Evolutionary conservation across 768 basidiomycete species (phyloP).

Genomic region (Mycena vitilis): DNA sequence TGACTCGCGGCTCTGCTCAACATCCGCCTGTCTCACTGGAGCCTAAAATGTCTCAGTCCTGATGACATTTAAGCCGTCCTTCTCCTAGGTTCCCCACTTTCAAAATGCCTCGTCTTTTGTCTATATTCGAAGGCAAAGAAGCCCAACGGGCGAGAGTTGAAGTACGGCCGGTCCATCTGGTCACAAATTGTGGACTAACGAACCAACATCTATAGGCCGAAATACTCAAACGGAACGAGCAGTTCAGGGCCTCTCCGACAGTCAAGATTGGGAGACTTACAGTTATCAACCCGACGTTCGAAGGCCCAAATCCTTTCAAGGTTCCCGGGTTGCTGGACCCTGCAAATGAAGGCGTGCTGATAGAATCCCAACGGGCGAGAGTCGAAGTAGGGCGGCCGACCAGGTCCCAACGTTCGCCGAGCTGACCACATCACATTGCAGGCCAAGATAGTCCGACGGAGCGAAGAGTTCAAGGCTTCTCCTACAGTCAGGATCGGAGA

Average conservation of each 20-base stretch:
- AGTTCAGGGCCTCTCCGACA: conserved; percentile 32
- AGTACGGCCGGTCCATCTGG: conserved; percentile 1
- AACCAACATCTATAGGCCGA: conserved; percentile 18
- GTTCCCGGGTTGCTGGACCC: conserved; percentile 26
- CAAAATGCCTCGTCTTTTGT: conserved; percentile 25
- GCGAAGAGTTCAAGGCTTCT: conserved; percentile 30
- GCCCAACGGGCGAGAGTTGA: conserved; percentile 28
- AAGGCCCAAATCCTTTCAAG: conserved; percentile 34
- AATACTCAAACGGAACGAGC: conserved; percentile 28
- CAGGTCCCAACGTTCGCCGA: too few species aligned
- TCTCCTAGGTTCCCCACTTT: background rate
- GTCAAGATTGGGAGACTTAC: conserved; percentile 27
- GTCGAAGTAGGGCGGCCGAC: conserved; percentile 21
- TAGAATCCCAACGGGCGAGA: conserved; percentile 25
- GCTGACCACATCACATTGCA: background rate
- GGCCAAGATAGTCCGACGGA: conserved; percentile 30
- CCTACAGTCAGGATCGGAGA: conserved; percentile 30
- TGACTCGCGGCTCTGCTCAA: too few species aligned
- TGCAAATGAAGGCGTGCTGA: conserved; percentile 26
- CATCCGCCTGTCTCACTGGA: conserved; percentile 17
- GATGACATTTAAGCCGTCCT: background rate
- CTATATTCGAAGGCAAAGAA: conserved; percentile 33
- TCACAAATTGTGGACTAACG: too few species aligned
- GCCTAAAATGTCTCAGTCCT: conserved; percentile 3
- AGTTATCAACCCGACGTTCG: conserved; percentile 32